Evolutionary conservation across 2,329 filamentous ascomycete genomes (phyloP), one percentile per base, ranked within the genome.

Genomic region (Pezicula radicicola): DNA sequence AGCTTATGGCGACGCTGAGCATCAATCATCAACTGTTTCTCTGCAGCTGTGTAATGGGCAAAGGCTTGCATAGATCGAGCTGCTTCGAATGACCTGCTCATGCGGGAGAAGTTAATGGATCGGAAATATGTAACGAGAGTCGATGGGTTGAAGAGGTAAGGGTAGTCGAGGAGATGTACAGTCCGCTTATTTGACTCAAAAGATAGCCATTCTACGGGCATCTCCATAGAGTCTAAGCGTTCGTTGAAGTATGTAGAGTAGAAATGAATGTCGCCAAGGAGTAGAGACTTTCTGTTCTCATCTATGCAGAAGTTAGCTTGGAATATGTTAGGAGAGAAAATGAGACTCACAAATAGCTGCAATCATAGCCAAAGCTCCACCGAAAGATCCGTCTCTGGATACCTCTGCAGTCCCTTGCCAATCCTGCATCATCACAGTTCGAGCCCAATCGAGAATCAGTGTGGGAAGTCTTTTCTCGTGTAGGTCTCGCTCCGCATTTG

Each of bases 41-140:
- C 75, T 15, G 76, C 73, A 12, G 82, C 74, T 8, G 82, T 60
- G 41, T 60, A 75, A n/a, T 75, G 74, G 61, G 85, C 81, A 15
- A 80, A 73, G 33, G 73, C 77, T 56, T 77, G 75, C 0, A 83
- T 68, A 0, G 80, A 83, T 53, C 74, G 80, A 0, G 88, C 84
- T 57, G 84, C 80, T 63, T 94, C 88, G 61, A 86, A 91, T 15
- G 87, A 81, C 52, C 85, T 82, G 59, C 86, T 89, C 93, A 97
- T 97, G 15, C 81, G 80, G 0, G 89, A 83, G 62, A 94, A 91
- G 65, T 96, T 97, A 63, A 96, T 85, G 4, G 90, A 83, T 16
- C 93, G 85, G 67, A 97, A 97, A 66, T 91, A 96, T 0, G 84
- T 84, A 3, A 96, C 86, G 3, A 96, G 72, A 1, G 83, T 83